These are phyloP conservation scores for Aspergillus nomiae DNA, from an alignment of 2,329 filamentous ascomycete species.

Conservation along the genomic window DNA sequence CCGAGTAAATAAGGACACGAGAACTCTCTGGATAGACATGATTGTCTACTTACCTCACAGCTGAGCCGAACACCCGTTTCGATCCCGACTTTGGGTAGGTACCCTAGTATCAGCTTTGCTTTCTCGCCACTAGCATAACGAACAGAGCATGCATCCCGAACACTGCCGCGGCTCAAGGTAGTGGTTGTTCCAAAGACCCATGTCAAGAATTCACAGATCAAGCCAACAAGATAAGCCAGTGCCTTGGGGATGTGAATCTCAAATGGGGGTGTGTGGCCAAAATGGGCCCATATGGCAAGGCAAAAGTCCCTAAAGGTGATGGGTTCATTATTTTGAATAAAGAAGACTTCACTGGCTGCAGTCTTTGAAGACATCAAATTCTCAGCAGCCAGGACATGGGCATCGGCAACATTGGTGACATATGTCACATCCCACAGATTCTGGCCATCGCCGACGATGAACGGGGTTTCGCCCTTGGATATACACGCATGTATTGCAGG, in stretches of 20 bases:
- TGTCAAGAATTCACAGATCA: slow-evolving; percentile 49
- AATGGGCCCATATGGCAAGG: slow-evolving; percentile 48
- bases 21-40: not conserved
- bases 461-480: slow-evolving; percentile 44
- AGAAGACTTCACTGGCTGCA: slow-evolving; percentile 48
- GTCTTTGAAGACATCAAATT: slow-evolving; percentile 43
- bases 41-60: slow-evolving; percentile 45
- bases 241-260: slow-evolving; percentile 51
- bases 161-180: slow-evolving; percentile 55
- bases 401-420: slow-evolving; percentile 48
- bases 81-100: slow-evolving; percentile 53
- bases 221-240: slow-evolving; percentile 53
- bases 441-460: slow-evolving; percentile 41
- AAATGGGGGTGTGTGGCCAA: slow-evolving; percentile 52
- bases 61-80: slow-evolving; percentile 54
- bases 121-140: slow-evolving; percentile 58
- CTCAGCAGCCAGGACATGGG: slow-evolving; percentile 48
- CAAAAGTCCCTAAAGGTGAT: slow-evolving; percentile 49
- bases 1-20: slow-evolving; percentile 8
- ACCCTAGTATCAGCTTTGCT: slow-evolving; percentile 55
- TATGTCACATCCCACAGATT: slow-evolving; percentile 50
- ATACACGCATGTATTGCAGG: slow-evolving; percentile 49
- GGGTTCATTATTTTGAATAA: slow-evolving; percentile 51
- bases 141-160: slow-evolving; percentile 56
- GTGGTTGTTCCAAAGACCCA: slow-evolving; percentile 50